A percentile compares a stretch with the other conserved stretches of the same genome.
Evolutionary conservation across 306 rosid species (phyloP).

Genomic region (Spatholobus suberectus): DNA sequence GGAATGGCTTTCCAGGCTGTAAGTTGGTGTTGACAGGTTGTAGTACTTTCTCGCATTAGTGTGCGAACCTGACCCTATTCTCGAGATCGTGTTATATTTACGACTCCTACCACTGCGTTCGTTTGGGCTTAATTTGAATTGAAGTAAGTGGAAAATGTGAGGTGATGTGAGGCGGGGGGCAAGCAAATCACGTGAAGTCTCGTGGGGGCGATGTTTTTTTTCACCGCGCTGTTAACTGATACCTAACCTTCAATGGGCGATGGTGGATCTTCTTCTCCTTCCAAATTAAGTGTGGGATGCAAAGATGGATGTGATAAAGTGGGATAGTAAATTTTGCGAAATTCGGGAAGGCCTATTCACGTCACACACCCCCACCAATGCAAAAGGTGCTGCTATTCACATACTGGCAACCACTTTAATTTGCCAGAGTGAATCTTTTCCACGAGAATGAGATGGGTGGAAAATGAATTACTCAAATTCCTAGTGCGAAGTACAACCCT

Average conservation of each 20-base stretch:
- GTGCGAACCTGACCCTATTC: slow-evolving; percentile 33
- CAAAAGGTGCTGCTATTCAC: neutral
- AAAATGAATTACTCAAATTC: neutral
- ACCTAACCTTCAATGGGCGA: slow-evolving; percentile 23
- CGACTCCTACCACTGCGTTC: slow-evolving; percentile 23
- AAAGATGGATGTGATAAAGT: neutral
- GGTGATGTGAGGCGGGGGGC: neutral
- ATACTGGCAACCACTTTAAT: slow-evolving; percentile 16
- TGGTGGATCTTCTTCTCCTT: slow-evolving; percentile 9
- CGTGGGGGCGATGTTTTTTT: neutral
- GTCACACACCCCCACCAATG: neutral
- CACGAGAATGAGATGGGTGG: too few relatives aligned
- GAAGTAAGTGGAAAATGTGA: neutral
- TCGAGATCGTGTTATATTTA: slow-evolving; percentile 32
- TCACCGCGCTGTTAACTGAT: neutral
- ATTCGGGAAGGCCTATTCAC: slow-evolving; percentile 1
- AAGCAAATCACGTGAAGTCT: slow-evolving; percentile 38
- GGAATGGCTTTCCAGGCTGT: slow-evolving; percentile 81
- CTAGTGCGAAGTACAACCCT: too few relatives aligned
- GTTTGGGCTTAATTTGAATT: neutral
- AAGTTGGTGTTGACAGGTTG: slow-evolving; percentile 86
- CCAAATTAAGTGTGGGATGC: neutral
- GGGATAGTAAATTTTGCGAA: slow-evolving; percentile 1
- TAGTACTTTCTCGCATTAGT: slow-evolving; percentile 37
- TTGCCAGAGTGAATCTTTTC: too few relatives aligned